Conservation (phyloP, 2,329 filamentous ascomycete genomes). For the Neofusicoccum ribis region DNA sequence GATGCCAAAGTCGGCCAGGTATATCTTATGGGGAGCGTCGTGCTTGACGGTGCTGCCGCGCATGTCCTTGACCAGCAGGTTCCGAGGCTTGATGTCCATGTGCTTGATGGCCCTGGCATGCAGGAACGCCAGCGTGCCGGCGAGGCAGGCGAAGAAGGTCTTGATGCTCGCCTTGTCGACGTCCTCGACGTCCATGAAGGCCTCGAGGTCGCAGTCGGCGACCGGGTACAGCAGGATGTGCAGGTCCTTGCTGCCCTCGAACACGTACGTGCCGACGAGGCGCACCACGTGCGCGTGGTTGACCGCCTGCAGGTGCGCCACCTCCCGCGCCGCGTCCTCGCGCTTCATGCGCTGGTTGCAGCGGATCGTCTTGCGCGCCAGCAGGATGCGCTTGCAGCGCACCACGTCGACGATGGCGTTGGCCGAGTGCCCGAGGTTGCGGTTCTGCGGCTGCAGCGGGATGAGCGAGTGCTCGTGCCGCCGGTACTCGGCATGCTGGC, state of each 20-base stretch:
- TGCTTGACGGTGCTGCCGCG: not conserved
- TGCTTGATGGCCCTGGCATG: slow-evolving; percentile 25
- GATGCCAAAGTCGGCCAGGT: slow-evolving; percentile 30
- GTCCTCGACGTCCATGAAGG: slow-evolving; percentile 16
- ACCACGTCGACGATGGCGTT: slow-evolving; percentile 25
- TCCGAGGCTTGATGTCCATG: slow-evolving; percentile 31
- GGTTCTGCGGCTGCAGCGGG: slow-evolving; percentile 1
- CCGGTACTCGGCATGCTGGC: slow-evolving; percentile 18
- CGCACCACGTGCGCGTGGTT: slow-evolving; percentile 24
- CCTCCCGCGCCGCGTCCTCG: slow-evolving; percentile 23
- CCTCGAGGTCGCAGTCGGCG: slow-evolving; percentile 23
- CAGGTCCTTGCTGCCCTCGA: slow-evolving; percentile 20
- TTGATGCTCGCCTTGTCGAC: not conserved
- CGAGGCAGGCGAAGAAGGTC: slow-evolving; percentile 23
- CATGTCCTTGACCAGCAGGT: slow-evolving; percentile 24
- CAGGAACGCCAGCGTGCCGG: slow-evolving; percentile 22
- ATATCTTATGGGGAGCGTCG: slow-evolving; percentile 19
- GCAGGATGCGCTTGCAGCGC: slow-evolving; percentile 22
- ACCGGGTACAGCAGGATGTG: slow-evolving; percentile 26
- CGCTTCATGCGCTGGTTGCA: slow-evolving; percentile 22
- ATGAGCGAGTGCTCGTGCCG: slow-evolving; percentile 3
- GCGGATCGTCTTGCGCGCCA: slow-evolving; percentile 25
- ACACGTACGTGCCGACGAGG: slow-evolving; percentile 25
- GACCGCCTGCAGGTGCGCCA: slow-evolving; percentile 23
- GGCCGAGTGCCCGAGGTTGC: slow-evolving; percentile 19